A percentile compares a stretch with the other conserved stretches of the same genome.
Evolutionary conservation across 208 protist genomes (phyloP).

Genomic region (Wallacemonas sp.): DNA sequence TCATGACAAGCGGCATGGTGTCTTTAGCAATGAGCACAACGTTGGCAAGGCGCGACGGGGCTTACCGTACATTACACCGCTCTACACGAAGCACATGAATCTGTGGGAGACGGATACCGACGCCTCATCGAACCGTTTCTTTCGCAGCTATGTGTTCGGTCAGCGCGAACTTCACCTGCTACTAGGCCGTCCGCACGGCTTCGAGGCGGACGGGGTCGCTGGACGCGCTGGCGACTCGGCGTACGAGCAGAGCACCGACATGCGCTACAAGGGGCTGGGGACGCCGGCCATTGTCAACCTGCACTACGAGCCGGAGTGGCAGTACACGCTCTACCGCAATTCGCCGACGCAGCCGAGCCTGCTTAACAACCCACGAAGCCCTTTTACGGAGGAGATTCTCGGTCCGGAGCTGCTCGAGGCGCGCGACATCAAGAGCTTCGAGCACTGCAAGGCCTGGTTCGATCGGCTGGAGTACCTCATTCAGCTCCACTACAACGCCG

Average conservation of each 20-base stretch:
- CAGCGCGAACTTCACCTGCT: slow-evolving; percentile 78
- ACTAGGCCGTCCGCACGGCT: slow-evolving; percentile 68
- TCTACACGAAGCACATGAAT: slow-evolving; percentile 81
- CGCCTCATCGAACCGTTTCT: slow-evolving; percentile 80
- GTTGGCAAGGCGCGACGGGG: slow-evolving; percentile 66
- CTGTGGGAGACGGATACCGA: slow-evolving; percentile 91
- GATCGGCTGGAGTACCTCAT: slow-evolving; percentile 76
- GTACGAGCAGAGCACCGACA: slow-evolving; percentile 70
- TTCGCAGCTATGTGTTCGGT: slow-evolving; percentile 72
- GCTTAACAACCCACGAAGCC: slow-evolving; percentile 60
- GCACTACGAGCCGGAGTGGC: slow-evolving; percentile 82
- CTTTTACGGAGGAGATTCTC: slow-evolving; percentile 64
- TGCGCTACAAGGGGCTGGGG: slow-evolving; percentile 72
- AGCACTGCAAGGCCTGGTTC: slow-evolving; percentile 89
- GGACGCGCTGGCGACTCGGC: slow-evolving; percentile 54
- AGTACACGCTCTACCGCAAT: slow-evolving; percentile 72
- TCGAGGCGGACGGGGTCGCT: slow-evolving; percentile 56
- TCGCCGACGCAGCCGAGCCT: slow-evolving; percentile 45
- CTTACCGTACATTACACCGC: slow-evolving; percentile 69
- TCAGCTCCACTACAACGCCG: slow-evolving; percentile 82
- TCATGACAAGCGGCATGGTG: slow-evolving; percentile 81
- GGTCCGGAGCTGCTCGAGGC: slow-evolving; percentile 67
- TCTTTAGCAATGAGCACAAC: slow-evolving; percentile 84
- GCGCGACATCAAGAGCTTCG: slow-evolving; percentile 77
- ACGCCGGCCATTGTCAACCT: slow-evolving; percentile 75